Evolutionary conservation across 2,329 filamentous ascomycete genomes (phyloP), one percentile per base, ranked within the genome.

Genomic region (Ceratocystis ficicola): DNA sequence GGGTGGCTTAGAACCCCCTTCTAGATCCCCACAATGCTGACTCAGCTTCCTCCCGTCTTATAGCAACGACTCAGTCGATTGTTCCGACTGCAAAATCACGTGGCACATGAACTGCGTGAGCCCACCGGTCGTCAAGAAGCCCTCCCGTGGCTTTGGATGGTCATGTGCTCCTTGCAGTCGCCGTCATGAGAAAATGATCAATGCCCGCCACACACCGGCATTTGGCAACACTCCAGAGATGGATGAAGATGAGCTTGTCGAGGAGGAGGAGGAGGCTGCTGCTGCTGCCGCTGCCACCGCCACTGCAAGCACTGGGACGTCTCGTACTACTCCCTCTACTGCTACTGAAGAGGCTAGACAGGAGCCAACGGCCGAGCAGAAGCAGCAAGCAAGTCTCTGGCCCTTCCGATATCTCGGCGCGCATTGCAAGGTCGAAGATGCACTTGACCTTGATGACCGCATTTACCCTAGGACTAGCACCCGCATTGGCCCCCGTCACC

Each of bases 21-120:
- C 12, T 10, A 36, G 55, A 59, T 4, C 55, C 55, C 28, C 28
- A 59, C 55, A 30, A 44, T 52, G 55, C 63, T 68, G 48, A 68
- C 67, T 65, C 62, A 68, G 44, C 44, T 28, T 69, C 48, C 48
- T 22, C 22, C 28, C 55, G 20, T 59, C 55, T 59, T 66, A 66
- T 72, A 95, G 90, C 72, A 88, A 89, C 74, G 90, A 97, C 77
- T 97, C 94, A 48, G 94, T 97, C 28, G 93, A 97, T 75, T 99
- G 94, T 75, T 94, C 93, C 57, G 91, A 96, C 65, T 99, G 94
- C 76, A 84, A 87, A 73, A 87, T 91, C 74, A 97, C 93, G 15
- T 99, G 96, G 77, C 94, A 99, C 78, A 97, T 99, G 93, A 90
- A 92, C 72, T 99, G 94, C 75, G 94, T 99, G 66, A 87, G 88